These are phyloP conservation scores for Neopestalotiopsis rosae DNA, from an alignment of 2,329 filamentous ascomycete species.

Conservation along the genomic window DNA sequence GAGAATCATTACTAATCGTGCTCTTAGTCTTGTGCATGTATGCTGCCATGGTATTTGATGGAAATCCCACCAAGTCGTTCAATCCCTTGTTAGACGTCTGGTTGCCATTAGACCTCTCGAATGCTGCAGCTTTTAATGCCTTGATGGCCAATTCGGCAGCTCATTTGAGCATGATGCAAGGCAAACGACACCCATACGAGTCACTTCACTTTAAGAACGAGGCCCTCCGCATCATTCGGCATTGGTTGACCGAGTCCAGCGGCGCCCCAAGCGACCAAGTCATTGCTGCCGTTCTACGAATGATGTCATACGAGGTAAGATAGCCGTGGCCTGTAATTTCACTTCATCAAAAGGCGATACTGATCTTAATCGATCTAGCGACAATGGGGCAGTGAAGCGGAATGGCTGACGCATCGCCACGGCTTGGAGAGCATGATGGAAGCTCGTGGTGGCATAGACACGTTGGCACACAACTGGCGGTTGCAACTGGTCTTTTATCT, in stretches of 20 bases:
- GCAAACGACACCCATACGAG: background rate
- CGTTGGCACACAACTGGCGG: background rate
- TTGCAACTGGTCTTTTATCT: conserved; percentile 2
- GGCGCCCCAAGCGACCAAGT: background rate
- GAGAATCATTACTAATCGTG: background rate
- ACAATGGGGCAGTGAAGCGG: background rate
- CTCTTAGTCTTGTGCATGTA: background rate
- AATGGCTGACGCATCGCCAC: background rate
- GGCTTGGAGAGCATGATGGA: background rate
- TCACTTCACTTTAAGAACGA: background rate
- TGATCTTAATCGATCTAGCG: background rate
- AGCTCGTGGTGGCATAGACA: background rate
- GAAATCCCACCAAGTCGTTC: background rate
- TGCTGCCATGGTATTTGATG: background rate
- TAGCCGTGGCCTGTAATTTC: too few species aligned
- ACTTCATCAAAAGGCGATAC: background rate
- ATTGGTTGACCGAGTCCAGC: background rate
- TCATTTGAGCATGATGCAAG: conserved; percentile 2
- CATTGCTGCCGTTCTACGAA: background rate
- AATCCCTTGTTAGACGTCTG: background rate
- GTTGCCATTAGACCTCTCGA: background rate
- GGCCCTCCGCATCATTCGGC: background rate
- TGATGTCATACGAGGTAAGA: background rate
- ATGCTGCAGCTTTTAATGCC: background rate
- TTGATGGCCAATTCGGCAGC: conserved; percentile 1